Conservation (phyloP, 2,329 filamentous ascomycete species). For the Penicillium crustosum region DNA sequence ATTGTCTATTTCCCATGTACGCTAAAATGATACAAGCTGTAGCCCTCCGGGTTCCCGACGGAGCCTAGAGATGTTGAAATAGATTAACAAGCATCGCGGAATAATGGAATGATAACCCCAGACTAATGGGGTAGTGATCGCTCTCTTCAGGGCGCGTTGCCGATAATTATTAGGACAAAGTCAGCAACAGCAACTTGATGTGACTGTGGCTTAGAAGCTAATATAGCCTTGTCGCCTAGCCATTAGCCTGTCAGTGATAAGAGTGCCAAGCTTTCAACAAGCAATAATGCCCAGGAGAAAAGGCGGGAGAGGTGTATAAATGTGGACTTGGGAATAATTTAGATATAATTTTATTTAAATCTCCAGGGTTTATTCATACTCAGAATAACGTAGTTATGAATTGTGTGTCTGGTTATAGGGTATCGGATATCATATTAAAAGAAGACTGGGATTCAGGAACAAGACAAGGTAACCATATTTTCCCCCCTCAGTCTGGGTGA, state of each 20-base stretch:
- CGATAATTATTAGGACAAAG: not conserved
- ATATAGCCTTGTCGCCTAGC: not conserved
- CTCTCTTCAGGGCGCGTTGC: not conserved
- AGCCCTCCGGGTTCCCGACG: not conserved
- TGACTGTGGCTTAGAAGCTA: not conserved
- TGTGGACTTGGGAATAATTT: not conserved
- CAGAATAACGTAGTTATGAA: not conserved
- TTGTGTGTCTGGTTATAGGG: no score
- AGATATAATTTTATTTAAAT: not conserved
- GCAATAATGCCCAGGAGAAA: constrained; percentile 4
- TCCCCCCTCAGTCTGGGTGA: not conserved
- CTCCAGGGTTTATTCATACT: no score
- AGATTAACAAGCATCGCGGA: not conserved
- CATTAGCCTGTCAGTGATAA: not conserved
- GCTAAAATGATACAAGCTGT: not conserved
- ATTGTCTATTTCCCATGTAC: not conserved
- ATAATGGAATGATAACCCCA: not conserved
- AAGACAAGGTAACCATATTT: not conserved
- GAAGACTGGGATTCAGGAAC: no score
- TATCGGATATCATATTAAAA: no score
- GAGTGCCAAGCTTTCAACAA: constrained; percentile 8
- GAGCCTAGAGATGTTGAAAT: not conserved
- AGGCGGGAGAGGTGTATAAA: not conserved
- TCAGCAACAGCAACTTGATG: not conserved
- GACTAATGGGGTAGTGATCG: not conserved